Evolutionary conservation across 208 protist species (phyloP), one percentile per base, ranked within the genome.

Genomic region (Leishmania major): DNA sequence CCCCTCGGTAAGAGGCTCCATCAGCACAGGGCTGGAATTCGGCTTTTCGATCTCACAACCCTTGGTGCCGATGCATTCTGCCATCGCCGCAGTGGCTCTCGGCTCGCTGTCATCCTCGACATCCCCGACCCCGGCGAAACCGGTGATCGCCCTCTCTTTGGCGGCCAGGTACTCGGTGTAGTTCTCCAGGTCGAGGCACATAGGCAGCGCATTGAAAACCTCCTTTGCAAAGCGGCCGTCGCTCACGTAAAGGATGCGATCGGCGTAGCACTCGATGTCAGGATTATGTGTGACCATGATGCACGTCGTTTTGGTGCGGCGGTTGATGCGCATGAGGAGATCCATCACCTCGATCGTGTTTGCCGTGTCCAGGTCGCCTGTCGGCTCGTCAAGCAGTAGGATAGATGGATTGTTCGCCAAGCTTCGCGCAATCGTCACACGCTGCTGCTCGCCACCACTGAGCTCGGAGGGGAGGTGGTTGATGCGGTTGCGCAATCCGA

Each of bases 281-380:
- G 98, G 98, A 87, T 99, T 99, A 85, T 99, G 98, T 45, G 98
- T 99, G 22, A 99, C 97, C 98, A 99, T 99, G 79, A 99, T 94
- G 78, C 94, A 98, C 31, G 98, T 99, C n/a, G 94, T 98, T 66
- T 94, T 91, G 60, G 93, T 91, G 25, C 89, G 82, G 37, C 93
- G 95, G 88, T 99, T 99, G 64, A 99, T 95, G 72, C 92, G 86
- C n/a, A 98, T 89, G n/a, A 99, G 88, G 8, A 99, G 90, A 88
- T 99, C 96, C 98, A 99, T 99, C 43, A 99, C 91, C 22, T 99
- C 96, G 31, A 99, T 94, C 7, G 98, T 99, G 89, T 99, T 99
- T 10, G 86, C 81, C 22, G 98, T 99, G 88, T 99, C 97, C 3
- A 99, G 88, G 84, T 99, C 98, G 45, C 98, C 98, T 11, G 98